A percentile compares a stretch with the other conserved stretches of the same genome.
Conservation (phyloP, 495 filamentous ascomycete species). For the Neurospora cerealis region DNA sequence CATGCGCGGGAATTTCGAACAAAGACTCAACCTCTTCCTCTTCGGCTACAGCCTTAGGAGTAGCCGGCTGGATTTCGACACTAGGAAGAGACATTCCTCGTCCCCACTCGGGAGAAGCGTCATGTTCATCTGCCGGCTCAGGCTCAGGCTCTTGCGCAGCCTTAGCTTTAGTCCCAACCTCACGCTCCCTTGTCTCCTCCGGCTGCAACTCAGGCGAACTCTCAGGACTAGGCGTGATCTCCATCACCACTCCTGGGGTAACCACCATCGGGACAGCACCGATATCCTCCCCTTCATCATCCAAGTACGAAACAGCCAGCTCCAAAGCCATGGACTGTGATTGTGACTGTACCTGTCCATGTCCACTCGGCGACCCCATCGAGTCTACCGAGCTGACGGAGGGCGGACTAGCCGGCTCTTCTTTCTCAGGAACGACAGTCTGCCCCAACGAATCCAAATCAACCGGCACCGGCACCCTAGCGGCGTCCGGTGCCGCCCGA, state of each 20-base stretch:
- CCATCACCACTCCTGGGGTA: not conserved
- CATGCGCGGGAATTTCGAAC: not conserved
- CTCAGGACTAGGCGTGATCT: not conserved
- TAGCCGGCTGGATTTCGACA: not conserved
- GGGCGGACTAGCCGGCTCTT: not conserved
- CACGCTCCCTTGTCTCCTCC: not conserved
- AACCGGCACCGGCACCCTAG: not conserved
- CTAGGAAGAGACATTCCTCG: not conserved
- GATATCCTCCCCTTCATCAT: not conserved
- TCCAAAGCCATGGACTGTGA: not conserved
- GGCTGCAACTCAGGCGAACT: not conserved
- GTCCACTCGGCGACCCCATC: not conserved
- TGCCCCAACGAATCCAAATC: not conserved
- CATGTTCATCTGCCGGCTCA: not conserved
- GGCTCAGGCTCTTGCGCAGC: not conserved
- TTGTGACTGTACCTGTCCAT: not conserved
- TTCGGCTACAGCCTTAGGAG: not conserved
- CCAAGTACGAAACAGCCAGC: not conserved
- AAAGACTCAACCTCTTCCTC: not conserved
- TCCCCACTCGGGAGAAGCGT: not conserved
- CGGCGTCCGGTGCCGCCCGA: not conserved
- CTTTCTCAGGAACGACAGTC: not conserved
- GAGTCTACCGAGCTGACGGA: not conserved
- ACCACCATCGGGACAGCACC: not conserved
- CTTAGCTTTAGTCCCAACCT: not conserved